Percentiles rank a stretch among this genome's conserved stretches.
phyloP scores from a whole-genome alignment of 2,329 filamentous ascomycete genomes.

The Elsinoe batatas region DNA sequence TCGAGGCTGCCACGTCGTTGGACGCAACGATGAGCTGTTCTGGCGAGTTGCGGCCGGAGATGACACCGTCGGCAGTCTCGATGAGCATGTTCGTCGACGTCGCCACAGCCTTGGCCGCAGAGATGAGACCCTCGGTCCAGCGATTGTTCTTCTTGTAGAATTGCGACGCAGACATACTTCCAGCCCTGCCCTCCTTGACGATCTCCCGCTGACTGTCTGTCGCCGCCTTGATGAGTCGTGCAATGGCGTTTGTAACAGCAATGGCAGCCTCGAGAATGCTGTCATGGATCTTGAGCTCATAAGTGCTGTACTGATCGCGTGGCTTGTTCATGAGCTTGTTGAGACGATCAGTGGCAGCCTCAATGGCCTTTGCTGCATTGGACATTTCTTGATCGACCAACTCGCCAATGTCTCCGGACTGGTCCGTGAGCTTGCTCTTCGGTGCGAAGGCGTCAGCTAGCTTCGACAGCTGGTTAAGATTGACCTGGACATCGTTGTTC shows the following conservation, averaged over 20 bases:
- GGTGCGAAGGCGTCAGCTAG: slow-evolving; percentile 85
- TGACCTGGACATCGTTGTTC: slow-evolving; percentile 92
- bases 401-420: slow-evolving; percentile 80
- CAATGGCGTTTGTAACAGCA: slow-evolving; percentile 88
- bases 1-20: slow-evolving; percentile 92
- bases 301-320: slow-evolving; percentile 89
- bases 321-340: slow-evolving; percentile 93
- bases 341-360: slow-evolving; percentile 78
- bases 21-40: slow-evolving; percentile 97
- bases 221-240: slow-evolving; percentile 87
- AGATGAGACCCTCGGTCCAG: slow-evolving; percentile 97
- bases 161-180: slow-evolving; percentile 67
- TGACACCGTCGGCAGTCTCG: slow-evolving; percentile 92
- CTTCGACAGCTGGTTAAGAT: slow-evolving; percentile 87
- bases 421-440: slow-evolving; percentile 69
- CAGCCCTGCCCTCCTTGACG: slow-evolving; percentile 81
- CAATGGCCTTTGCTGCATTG: slow-evolving; percentile 92
- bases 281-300: slow-evolving; percentile 93
- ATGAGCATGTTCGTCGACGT: slow-evolving; percentile 90
- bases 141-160: slow-evolving; percentile 99
- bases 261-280: slow-evolving; percentile 87
- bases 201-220: slow-evolving; percentile 93
- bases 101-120: slow-evolving; percentile 91
- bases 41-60: slow-evolving; percentile 81
- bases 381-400: slow-evolving; percentile 83